Base-by-base conservation (phyloP, 1,284 basidiomycete species). In the Lentinus polychrous region DNA sequence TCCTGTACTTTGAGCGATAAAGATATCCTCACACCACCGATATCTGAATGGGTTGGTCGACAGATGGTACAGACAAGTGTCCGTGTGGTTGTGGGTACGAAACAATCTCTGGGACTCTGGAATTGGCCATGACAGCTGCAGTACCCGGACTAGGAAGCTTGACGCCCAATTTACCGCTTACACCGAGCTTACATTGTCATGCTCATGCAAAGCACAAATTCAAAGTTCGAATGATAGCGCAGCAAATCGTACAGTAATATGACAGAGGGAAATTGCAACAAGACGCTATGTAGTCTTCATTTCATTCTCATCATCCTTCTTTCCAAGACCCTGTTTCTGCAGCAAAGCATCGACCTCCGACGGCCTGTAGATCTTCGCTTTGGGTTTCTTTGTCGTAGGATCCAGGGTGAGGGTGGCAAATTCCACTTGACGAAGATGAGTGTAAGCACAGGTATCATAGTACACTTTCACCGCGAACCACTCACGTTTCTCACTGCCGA, bases 401-500 rank as follows among this genome's bases (percentile, higher is more conserved):
- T 94, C 89, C 11, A 96, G 74, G 1, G 90, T 93, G 63, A 99
- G 73, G 2, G 93, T 94, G 8, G 95, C 92, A 61, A 99, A 94
- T 68, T 99, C 96, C 60, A 99, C 94, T 97, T 58, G 31, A 39
- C 17, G 47, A 20, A 35, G 14, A 43, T 15, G 38, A 31, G 11
- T 18, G 34, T 40, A 36, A 51, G 38, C 20, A 43, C 10, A 36
- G 32, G 22, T 22, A 52, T 45, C 46, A 41, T 43, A 44, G 50
- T 39, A 18, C 34, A n/a, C 24, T 46, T 24, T 51, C 31, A 36
- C 27, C 24, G 7, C 44, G 45, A 50, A 17, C 24, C 20, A 76
- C 90, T 63, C 55, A 95, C 94, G 72, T 68, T 95, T 96, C 70
- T 97, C 94, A 63, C 91, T 94, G 45, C 93, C 89, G 53, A 99